phyloP scores from a whole-genome alignment of 2,329 filamentous ascomycete genomes.

The Calonectria honghensis region DNA sequence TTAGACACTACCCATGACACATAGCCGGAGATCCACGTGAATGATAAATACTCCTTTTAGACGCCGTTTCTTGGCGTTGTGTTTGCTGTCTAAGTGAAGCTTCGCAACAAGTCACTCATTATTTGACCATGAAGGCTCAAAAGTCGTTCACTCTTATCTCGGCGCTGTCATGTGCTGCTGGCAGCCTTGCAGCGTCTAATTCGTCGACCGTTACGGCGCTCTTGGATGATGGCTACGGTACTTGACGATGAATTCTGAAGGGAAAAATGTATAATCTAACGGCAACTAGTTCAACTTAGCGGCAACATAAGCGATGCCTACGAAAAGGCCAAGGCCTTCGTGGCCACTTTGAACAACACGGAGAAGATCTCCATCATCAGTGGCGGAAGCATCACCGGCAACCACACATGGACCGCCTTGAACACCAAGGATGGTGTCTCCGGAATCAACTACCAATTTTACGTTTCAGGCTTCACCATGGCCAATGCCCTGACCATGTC shows the following conservation, averaged over 20 bases:
- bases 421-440: constrained; percentile 30
- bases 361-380: constrained; percentile 29
- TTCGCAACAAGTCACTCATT: background rate
- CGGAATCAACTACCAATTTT: constrained; percentile 31
- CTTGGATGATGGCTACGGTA: constrained; percentile 26
- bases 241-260: background rate
- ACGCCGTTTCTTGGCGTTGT: background rate
- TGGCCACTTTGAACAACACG: constrained; percentile 26
- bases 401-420: constrained; percentile 23
- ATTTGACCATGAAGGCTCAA: constrained; percentile 15
- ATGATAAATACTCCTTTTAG: background rate
- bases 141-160: background rate
- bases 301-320: constrained; percentile 12
- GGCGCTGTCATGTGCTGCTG: constrained; percentile 19
- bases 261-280: background rate
- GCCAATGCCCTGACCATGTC: constrained; percentile 29
- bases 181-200: constrained; percentile 28
- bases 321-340: constrained; percentile 29
- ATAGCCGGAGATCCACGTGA: constrained; percentile 2
- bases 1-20: background rate
- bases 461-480: constrained; percentile 32
- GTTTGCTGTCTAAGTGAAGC: background rate
- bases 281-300: constrained; percentile 14
- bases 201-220: constrained; percentile 13
- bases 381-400: constrained; percentile 21